Conservation (phyloP, 1,139 yeast species). For the Barnettozyma hawaiiensis region DNA sequence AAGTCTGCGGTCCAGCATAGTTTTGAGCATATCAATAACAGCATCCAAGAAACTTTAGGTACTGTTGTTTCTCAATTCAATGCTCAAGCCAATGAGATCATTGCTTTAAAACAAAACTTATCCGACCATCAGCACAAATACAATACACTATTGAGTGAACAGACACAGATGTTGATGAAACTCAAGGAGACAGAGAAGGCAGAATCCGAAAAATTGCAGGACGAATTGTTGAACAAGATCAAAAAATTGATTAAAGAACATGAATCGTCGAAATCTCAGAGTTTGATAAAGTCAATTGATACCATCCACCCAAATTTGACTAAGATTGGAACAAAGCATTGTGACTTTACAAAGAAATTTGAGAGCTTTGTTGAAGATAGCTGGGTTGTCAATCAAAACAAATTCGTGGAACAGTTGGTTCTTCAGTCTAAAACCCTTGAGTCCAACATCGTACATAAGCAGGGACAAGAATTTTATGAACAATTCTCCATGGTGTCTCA, state of each 20-base stretch:
- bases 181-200: conserved; percentile 13
- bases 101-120: conserved; percentile 13
- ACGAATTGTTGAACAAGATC: conserved; percentile 12
- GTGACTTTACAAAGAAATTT: conserved; percentile 13
- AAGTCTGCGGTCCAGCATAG: background rate
- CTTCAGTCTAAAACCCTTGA: conserved; percentile 5
- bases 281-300: conserved; percentile 9
- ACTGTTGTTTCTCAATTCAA: conserved; percentile 15
- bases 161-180: conserved; percentile 7
- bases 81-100: conserved; percentile 18
- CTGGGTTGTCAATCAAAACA: conserved; percentile 16
- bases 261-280: conserved; percentile 7
- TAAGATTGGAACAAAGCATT: conserved; percentile 11
- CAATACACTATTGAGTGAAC: conserved; percentile 9
- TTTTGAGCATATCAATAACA: conserved; percentile 1
- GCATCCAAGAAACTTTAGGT: conserved; percentile 5
- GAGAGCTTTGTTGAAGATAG: conserved; percentile 13
- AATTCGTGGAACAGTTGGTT: conserved; percentile 10
- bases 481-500: background rate
- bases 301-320: conserved; percentile 11
- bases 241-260: conserved; percentile 9
- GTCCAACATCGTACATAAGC: background rate
- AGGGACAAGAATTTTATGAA: background rate
- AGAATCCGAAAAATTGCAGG: conserved; percentile 5
- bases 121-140: conserved; percentile 15